A percentile compares a stretch with the other conserved stretches of the same genome.
Conservation (phyloP, 2,329 filamentous ascomycete species). For the Tolypocladium ophioglossoides region DNA sequence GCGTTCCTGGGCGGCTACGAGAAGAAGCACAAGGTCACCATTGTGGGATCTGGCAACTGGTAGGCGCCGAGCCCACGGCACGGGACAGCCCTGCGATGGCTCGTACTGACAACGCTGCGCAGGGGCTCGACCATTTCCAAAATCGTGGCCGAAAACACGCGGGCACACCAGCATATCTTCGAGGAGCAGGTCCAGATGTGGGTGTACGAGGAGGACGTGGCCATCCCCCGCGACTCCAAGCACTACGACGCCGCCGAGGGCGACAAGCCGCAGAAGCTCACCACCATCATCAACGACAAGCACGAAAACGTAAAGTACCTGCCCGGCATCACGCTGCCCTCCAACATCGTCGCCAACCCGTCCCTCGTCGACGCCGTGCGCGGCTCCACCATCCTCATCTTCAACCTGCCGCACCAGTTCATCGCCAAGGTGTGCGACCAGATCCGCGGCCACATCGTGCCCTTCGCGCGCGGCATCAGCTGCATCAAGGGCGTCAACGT, state of each 20-base stretch:
- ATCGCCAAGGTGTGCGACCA: conserved; percentile 78
- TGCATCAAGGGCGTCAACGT: conserved; percentile 99
- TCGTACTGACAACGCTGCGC: neutral
- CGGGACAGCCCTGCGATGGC: too few species aligned
- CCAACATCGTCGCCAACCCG: conserved; percentile 77
- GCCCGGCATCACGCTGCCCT: conserved; percentile 71
- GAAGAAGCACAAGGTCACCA: conserved; percentile 83
- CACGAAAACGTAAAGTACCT: conserved; percentile 99
- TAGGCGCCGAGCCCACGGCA: conserved; percentile 26
- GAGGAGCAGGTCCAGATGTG: conserved; percentile 93
- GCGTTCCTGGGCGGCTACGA: conserved; percentile 35
- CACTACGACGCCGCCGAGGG: conserved; percentile 57
- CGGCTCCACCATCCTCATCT: conserved; percentile 80
- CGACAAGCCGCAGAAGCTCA: conserved; percentile 73
- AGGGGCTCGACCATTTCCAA: conserved; percentile 97
- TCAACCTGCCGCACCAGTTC: conserved; percentile 96
- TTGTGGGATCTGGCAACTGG: conserved; percentile 97
- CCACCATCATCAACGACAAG: conserved; percentile 75
- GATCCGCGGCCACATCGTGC: conserved; percentile 78
- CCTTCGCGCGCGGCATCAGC: conserved; percentile 85
- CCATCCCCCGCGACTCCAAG: conserved; percentile 58
- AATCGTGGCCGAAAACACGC: conserved; percentile 88
- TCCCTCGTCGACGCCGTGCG: conserved; percentile 70
- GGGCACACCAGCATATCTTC: conserved; percentile 67
- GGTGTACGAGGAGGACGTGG: conserved; percentile 91